Conservation (phyloP, 371 early-diverging fungal species). For the Batkoa obscura region DNA sequence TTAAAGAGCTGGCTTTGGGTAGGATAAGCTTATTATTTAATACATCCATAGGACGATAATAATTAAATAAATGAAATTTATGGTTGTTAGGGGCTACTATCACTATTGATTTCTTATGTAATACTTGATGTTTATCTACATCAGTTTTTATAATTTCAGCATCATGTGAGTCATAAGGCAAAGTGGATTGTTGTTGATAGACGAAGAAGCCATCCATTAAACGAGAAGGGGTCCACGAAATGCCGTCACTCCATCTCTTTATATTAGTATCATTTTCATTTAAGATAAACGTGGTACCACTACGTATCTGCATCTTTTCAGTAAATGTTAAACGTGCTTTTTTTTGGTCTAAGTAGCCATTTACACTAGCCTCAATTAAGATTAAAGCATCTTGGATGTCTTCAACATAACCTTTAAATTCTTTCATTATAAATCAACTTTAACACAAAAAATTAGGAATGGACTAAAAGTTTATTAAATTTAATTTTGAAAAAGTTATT, state of each 20-base stretch:
- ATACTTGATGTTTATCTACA: no score
- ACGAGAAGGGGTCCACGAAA: constrained; percentile 70
- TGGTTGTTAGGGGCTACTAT: not conserved
- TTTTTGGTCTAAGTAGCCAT: not conserved
- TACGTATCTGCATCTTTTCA: not conserved
- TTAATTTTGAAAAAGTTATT: no score
- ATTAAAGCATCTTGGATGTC: no score
- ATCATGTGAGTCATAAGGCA: not conserved
- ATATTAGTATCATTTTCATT: not conserved
- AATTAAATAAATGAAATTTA: not conserved
- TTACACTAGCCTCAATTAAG: no score
- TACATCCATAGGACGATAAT: no score
- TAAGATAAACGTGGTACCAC: not conserved
- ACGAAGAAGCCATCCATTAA: constrained; percentile 53
- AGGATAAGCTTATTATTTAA: no score
- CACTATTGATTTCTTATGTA: not conserved
- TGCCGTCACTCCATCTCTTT: constrained; percentile 86
- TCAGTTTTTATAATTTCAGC: no score
- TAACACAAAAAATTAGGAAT: no score
- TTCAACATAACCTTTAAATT: no score
- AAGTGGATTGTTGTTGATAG: constrained; percentile 29
- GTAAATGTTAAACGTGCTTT: not conserved
- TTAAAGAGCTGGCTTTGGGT: no score
- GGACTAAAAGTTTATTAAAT: no score
- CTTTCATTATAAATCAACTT: no score